Evolutionary conservation across 1,139 yeast genomes (phyloP).

Genomic region (Pichia sp.): DNA sequence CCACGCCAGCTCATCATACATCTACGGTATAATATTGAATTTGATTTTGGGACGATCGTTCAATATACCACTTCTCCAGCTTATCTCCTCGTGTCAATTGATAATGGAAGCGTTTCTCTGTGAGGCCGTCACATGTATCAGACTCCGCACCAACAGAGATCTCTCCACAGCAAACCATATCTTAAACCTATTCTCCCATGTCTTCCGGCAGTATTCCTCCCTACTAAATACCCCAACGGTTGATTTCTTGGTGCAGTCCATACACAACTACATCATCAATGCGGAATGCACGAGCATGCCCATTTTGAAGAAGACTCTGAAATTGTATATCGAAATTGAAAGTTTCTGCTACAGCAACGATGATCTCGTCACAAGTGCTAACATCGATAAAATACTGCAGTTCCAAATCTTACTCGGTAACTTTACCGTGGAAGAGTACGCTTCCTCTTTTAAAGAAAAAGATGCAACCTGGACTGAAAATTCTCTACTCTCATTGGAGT

Average conservation of each 20-base stretch:
- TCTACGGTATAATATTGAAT: background rate
- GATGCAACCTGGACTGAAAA: conserved; percentile 7
- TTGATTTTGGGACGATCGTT: background rate
- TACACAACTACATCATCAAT: conserved; percentile 2
- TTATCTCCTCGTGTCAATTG: background rate
- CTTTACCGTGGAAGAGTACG: background rate
- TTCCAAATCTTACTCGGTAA: background rate
- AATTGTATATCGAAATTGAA: background rate
- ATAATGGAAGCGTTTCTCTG: background rate
- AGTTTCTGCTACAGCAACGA: background rate
- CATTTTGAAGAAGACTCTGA: background rate
- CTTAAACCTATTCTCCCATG: background rate
- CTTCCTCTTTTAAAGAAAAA: background rate
- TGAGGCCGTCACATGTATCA: background rate
- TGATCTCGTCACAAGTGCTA: conserved; percentile 4
- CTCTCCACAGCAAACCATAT: background rate
- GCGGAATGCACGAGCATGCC: background rate
- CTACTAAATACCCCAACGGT: background rate
- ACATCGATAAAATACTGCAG: conserved; percentile 9
- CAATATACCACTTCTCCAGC: background rate
- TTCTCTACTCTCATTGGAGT: conserved; percentile 10
- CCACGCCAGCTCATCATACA: background rate
- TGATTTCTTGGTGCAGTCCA: background rate
- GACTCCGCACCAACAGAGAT: background rate
- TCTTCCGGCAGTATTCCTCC: background rate